Base-by-base conservation (phyloP, 2,329 filamentous ascomycete genomes). In the Penicillium freii region DNA sequence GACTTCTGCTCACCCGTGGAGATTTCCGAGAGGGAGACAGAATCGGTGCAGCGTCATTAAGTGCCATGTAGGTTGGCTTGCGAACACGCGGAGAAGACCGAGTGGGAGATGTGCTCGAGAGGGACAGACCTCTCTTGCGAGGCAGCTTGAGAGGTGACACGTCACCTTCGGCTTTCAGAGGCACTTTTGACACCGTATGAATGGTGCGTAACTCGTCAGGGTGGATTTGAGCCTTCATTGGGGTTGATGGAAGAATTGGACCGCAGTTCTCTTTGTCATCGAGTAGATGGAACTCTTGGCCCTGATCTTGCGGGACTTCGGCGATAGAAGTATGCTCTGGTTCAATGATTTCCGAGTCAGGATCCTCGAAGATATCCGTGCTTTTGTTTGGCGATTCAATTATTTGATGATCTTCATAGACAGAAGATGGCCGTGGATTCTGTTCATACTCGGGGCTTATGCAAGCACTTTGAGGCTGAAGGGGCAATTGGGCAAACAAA, bases 121-220 rank as follows among this genome's bases (percentile, higher is more conserved):
- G 82, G 75, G 68, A 89, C 74, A 66, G 84, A 55, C 78, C 72
- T 64, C 80, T 66, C 70, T 82, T 75, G 58, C 78, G 72, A 55
- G 77, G 68, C 54, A 78, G 60, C 59, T 77, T 77, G 63, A 79
- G 58, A 47, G 80, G 78, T 9, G 79, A 80, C 2, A 78, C 71
- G 6, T 80, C 74, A 15, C 78, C 87, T 25, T 86, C 86, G 4
- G 85, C 79, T 72, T 90, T 91, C 40, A 92, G 75, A 1, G 89
- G 89, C 5, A 92, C 85, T 74, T 92, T 92, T 27, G 87, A 89
- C 0, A 90, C 86, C 0, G 90, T 92, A 71, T 89, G 84, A 61
- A 88, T 84, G n/a, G 81, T 77, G 43, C 79, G 78, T 54, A 80
- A 79, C n/a, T 73, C 75, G n/a, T 79, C 66, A 0, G 76, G 73